Percentiles rank a stretch among this genome's conserved stretches.
phyloP scores from a whole-genome alignment of 805 yeast species.

The Starmera caribaea region DNA sequence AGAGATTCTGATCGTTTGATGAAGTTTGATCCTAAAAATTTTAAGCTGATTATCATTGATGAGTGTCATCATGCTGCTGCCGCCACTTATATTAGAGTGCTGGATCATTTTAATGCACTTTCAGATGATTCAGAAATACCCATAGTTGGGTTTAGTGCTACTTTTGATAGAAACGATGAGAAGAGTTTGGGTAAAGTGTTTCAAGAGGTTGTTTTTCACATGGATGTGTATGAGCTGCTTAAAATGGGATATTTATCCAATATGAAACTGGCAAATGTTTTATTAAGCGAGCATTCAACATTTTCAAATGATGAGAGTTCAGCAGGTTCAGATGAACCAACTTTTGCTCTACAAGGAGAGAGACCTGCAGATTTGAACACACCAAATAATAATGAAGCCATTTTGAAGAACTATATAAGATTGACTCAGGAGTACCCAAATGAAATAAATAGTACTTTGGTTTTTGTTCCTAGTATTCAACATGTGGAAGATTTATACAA shows the following conservation, averaged over 20 bases:
- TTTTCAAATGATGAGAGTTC: conserved; percentile 27
- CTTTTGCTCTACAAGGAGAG: conserved; percentile 42
- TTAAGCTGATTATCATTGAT: conserved; percentile 70
- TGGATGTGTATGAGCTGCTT: conserved; percentile 58
- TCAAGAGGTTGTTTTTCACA: conserved; percentile 67
- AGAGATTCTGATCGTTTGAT: conserved; percentile 32
- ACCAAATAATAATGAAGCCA: conserved; percentile 41
- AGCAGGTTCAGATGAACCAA: conserved; percentile 28
- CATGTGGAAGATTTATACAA: conserved; percentile 52
- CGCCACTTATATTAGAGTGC: conserved; percentile 45
- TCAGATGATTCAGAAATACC: conserved; percentile 33
- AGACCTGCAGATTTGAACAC: conserved; percentile 44
- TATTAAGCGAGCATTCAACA: conserved; percentile 21
- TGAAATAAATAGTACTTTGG: conserved; percentile 48
- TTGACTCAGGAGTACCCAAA: conserved; percentile 21
- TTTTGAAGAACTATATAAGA: conserved; percentile 43
- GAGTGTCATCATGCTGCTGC: conserved; percentile 94
- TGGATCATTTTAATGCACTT: conserved; percentile 39
- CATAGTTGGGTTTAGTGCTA: conserved; percentile 83
- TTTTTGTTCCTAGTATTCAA: conserved; percentile 68
- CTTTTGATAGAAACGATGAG: conserved; percentile 71
- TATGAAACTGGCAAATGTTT: conserved; percentile 52
- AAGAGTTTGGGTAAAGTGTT: conserved; percentile 46
- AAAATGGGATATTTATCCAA: conserved; percentile 60
- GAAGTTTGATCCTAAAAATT: conserved; percentile 46